Percentiles rank a stretch among this genome's conserved stretches.
phyloP scores from a whole-genome alignment of 73 alveolate genomes.

The Stentor roeselii region DNA sequence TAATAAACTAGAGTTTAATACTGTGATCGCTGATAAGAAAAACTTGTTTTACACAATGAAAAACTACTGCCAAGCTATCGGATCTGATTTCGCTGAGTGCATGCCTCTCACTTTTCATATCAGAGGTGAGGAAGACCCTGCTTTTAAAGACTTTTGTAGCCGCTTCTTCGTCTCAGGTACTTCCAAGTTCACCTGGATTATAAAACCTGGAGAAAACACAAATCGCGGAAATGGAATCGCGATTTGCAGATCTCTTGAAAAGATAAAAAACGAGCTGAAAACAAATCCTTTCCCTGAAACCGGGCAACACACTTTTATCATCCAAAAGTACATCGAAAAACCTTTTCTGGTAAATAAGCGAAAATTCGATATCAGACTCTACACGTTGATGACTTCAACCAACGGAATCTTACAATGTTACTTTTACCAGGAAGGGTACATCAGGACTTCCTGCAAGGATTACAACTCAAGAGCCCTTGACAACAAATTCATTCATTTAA shows the following conservation, averaged over 20 bases:
- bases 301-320: conserved; percentile 61
- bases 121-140: conserved; percentile 61
- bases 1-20: conserved; percentile 66
- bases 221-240: conserved; percentile 58
- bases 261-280: conserved; percentile 32
- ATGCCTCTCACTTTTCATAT: conserved; percentile 83
- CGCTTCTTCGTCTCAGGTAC: not conserved
- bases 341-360: conserved; percentile 90
- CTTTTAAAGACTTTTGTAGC: conserved; percentile 44
- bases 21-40: conserved; percentile 70
- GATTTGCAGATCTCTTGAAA: conserved; percentile 23
- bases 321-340: conserved; percentile 89
- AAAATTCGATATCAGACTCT: conserved; percentile 94
- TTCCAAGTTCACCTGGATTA: conserved; percentile 36
- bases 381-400: conserved; percentile 66
- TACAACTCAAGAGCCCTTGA: conserved; percentile 53
- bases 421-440: conserved; percentile 74
- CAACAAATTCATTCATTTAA: conserved; percentile 77
- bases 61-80: conserved; percentile 53
- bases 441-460: conserved; percentile 78
- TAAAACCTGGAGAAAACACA: conserved; percentile 61
- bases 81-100: conserved; percentile 44
- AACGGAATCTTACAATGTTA: conserved; percentile 69
- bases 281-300: conserved; percentile 33
- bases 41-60: conserved; percentile 70